These are phyloP conservation scores for Aspergillus taichungensis DNA, from an alignment of 495 filamentous ascomycete genomes.

Conservation along the genomic window DNA sequence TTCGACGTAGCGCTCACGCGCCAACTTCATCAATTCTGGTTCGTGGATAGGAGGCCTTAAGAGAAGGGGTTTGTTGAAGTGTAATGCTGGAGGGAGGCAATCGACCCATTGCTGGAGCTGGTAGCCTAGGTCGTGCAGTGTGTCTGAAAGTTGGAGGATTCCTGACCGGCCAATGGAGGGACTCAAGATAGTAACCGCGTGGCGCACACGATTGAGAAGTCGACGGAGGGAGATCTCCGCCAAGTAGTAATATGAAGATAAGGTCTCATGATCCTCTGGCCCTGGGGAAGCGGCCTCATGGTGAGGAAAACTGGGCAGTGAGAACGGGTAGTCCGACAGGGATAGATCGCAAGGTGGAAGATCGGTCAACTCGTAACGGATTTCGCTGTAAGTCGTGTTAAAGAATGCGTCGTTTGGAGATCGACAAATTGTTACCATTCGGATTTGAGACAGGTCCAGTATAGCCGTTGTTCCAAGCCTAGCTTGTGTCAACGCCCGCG, in stretches of 20 bases:
- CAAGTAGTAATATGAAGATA: constrained; percentile 31
- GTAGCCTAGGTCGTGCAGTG: constrained; percentile 22
- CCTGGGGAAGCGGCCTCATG: constrained; percentile 12
- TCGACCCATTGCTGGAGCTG: constrained; percentile 30
- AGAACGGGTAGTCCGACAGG: constrained; percentile 26
- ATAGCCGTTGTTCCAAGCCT: constrained; percentile 30
- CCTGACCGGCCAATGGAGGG: constrained; percentile 18
- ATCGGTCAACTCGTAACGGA: constrained; percentile 27
- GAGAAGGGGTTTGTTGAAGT: constrained; percentile 24
- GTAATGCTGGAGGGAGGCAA: constrained; percentile 22
- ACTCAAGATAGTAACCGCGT: constrained; percentile 24
- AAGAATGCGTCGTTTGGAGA: neutral
- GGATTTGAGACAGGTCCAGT: constrained; percentile 34
- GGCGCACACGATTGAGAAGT: constrained; percentile 28
- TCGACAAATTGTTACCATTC: constrained; percentile 16
- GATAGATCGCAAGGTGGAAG: constrained; percentile 22
- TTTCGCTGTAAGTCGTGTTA: constrained; percentile 13
- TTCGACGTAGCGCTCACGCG: constrained; percentile 30
- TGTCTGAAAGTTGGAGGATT: constrained; percentile 18
- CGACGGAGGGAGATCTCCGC: constrained; percentile 32
- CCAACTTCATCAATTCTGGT: constrained; percentile 26
- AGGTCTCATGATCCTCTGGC: constrained; percentile 16
- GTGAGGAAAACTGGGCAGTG: constrained; percentile 23
- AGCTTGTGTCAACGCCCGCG: neutral
- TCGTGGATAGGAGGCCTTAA: constrained; percentile 14